Evolutionary conservation across 148 eudicot genomes (phyloP).

Genomic region (Heliosperma pusillum): DNA sequence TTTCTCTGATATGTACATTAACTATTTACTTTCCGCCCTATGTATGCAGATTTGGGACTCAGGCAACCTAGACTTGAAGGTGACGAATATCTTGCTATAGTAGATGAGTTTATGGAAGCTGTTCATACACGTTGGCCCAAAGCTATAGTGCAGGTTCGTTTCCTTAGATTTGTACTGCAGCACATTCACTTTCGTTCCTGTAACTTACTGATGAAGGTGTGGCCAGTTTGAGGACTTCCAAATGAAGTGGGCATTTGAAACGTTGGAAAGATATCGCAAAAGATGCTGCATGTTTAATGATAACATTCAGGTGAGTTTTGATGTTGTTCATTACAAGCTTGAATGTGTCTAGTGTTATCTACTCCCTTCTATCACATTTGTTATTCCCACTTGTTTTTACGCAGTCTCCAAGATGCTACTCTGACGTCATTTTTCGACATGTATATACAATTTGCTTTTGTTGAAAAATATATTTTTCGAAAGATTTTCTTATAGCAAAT

Average conservation of each 20-base stretch:
- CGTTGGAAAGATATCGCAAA: conserved; percentile 76
- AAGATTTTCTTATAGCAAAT: too few relatives aligned
- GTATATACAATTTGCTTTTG: too few relatives aligned
- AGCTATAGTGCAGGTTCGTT: conserved; percentile 93
- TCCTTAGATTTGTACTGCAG: conserved; percentile 17
- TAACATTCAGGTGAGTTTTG: conserved; percentile 67
- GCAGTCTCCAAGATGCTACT: too few relatives aligned
- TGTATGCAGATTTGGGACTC: conserved; percentile 79
- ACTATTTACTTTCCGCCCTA: neutral
- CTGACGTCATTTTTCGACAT: too few relatives aligned
- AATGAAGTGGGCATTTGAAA: conserved; percentile 99
- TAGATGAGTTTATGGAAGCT: conserved; percentile 98
- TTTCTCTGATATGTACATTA: conserved; percentile 3
- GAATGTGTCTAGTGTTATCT: neutral
- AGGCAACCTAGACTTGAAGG: conserved; percentile 92
- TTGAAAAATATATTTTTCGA: too few relatives aligned
- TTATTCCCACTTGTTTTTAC: too few relatives aligned
- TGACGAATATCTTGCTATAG: conserved; percentile 78
- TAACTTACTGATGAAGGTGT: conserved; percentile 16
- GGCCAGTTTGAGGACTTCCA: conserved; percentile 97
- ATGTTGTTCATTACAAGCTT: neutral
- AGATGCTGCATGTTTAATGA: conserved; percentile 98
- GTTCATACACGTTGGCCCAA: conserved; percentile 96
- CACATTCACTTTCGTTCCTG: conserved; percentile 15
- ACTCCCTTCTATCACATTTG: too few relatives aligned